Percentiles rank a stretch among this genome's conserved stretches.
Evolutionary conservation across 495 filamentous ascomycete genomes (phyloP).

Genomic region (Rhizodiscina lignyota): DNA sequence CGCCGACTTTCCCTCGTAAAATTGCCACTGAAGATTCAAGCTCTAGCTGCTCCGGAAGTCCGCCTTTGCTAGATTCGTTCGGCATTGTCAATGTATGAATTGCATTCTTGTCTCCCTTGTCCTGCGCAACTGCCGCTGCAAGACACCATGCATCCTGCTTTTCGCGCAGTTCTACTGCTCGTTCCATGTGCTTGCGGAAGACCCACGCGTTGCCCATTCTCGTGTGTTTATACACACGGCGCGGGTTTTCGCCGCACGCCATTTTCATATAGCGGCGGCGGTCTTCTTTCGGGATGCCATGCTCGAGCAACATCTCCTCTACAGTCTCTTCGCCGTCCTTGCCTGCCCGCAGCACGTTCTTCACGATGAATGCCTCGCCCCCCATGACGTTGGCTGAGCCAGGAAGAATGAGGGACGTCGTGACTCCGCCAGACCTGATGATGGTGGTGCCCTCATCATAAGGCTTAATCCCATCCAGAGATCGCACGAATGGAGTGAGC

Average conservation of each 20-base stretch:
- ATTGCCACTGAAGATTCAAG: conserved; percentile 43
- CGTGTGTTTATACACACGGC: conserved; percentile 28
- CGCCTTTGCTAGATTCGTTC: too few species aligned
- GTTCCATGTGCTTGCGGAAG: conserved; percentile 44
- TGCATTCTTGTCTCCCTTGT: too few species aligned
- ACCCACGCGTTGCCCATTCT: conserved; percentile 44
- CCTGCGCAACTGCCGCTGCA: too few species aligned
- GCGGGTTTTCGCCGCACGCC: conserved; percentile 53
- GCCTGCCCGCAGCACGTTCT: conserved; percentile 23
- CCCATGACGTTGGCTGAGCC: conserved; percentile 52
- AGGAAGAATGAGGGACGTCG: conserved; percentile 46
- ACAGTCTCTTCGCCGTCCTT: conserved; percentile 29
- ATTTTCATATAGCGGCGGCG: conserved; percentile 49
- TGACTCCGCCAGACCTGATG: conserved; percentile 53
- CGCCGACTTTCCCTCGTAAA: conserved; percentile 39
- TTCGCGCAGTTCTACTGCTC: conserved; percentile 31
- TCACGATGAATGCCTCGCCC: conserved; percentile 47
- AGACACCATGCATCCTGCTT: conserved; percentile 45
- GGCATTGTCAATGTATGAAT: conserved; percentile 14
- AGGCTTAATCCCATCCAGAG: conserved; percentile 37
- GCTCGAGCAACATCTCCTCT: conserved; percentile 32
- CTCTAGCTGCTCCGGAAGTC: conserved; percentile 36
- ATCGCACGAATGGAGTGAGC: conserved; percentile 40
- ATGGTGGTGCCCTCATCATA: conserved; percentile 37
- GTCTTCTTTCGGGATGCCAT: conserved; percentile 23